phyloP scores from a whole-genome alignment of 768 basidiomycete species.

The Strobilomyces echinocephalus region DNA sequence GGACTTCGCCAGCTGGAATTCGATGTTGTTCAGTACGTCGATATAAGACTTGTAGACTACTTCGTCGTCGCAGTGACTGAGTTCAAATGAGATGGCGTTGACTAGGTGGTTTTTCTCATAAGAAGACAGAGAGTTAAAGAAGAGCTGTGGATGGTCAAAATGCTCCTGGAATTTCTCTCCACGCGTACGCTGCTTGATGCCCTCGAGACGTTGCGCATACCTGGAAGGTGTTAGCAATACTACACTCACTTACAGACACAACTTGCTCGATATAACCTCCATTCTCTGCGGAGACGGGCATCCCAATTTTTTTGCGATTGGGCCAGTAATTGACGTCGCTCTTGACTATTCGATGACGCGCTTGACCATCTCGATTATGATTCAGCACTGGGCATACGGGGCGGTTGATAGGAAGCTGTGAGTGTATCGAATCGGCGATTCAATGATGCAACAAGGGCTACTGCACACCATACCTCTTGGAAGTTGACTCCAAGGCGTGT shows the following conservation, averaged over 20 bases:
- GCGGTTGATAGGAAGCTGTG: slow-evolving; percentile 75
- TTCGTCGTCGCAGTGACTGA: slow-evolving; percentile 77
- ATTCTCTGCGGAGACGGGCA: slow-evolving; percentile 42
- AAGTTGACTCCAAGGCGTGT: slow-evolving; percentile 78
- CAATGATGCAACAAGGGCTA: background rate
- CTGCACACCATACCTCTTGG: slow-evolving; percentile 44
- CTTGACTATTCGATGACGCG: slow-evolving; percentile 53
- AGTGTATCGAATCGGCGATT: background rate
- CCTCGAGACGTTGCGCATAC: slow-evolving; percentile 44
- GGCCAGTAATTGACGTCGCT: slow-evolving; percentile 76
- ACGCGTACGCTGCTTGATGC: slow-evolving; percentile 56
- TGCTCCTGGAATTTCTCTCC: slow-evolving; percentile 78
- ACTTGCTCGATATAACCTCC: slow-evolving; percentile 60
- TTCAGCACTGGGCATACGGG: slow-evolving; percentile 74
- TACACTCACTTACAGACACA: background rate
- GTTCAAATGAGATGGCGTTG: slow-evolving; percentile 72
- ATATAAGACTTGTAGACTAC: slow-evolving; percentile 66
- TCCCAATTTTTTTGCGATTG: slow-evolving; percentile 54
- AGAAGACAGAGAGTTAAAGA: slow-evolving; percentile 73
- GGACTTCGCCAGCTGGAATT: slow-evolving; percentile 63
- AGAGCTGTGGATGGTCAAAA: slow-evolving; percentile 67
- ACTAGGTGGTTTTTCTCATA: slow-evolving; percentile 72
- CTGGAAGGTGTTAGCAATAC: slow-evolving; percentile 29
- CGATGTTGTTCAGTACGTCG: slow-evolving; percentile 64
- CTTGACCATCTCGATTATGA: slow-evolving; percentile 58